Conservation (phyloP, 176 grass and related monocot species). For the Rhipidocladum racemiflorum region DNA sequence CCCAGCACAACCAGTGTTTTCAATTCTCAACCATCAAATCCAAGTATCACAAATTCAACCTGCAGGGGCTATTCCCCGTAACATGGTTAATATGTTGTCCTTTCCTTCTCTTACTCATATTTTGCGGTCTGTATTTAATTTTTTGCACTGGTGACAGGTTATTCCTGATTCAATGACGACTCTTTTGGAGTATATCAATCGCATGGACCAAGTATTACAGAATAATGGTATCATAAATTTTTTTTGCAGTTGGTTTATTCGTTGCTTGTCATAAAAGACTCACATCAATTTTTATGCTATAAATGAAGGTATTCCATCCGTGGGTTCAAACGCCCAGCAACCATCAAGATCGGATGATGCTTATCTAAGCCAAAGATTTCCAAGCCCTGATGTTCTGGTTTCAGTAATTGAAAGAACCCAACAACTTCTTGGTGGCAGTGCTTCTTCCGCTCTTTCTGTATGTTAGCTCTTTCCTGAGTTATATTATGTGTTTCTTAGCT, state of each 20-base stretch:
- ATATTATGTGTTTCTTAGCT: neutral
- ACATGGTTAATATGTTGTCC: constrained; percentile 40
- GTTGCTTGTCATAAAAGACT: constrained; percentile 30
- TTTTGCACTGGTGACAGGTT: constrained; percentile 41
- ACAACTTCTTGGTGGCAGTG: constrained; percentile 66
- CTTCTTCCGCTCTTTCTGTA: constrained; percentile 77
- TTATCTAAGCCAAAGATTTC: constrained; percentile 52
- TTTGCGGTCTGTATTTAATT: constrained; percentile 22
- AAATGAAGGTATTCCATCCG: constrained; percentile 52
- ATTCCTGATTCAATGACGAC: constrained; percentile 85
- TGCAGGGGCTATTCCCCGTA: constrained; percentile 37
- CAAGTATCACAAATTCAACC: constrained; percentile 64
- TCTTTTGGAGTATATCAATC: constrained; percentile 70
- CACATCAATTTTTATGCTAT: constrained; percentile 10
- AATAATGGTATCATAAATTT: constrained; percentile 50
- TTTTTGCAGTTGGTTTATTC: constrained; percentile 19
- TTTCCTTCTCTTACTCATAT: neutral
- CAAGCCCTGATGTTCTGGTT: constrained; percentile 65
- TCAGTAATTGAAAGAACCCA: constrained; percentile 69
- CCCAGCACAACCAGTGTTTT: constrained; percentile 55
- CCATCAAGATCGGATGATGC: constrained; percentile 37
- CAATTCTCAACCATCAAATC: constrained; percentile 66
- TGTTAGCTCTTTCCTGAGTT: constrained; percentile 27
- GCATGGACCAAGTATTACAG: constrained; percentile 64
- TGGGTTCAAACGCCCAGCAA: constrained; percentile 43